phyloP scores from a whole-genome alignment of 352 stramenopile species.

The Globisporangium takayamanum region DNA sequence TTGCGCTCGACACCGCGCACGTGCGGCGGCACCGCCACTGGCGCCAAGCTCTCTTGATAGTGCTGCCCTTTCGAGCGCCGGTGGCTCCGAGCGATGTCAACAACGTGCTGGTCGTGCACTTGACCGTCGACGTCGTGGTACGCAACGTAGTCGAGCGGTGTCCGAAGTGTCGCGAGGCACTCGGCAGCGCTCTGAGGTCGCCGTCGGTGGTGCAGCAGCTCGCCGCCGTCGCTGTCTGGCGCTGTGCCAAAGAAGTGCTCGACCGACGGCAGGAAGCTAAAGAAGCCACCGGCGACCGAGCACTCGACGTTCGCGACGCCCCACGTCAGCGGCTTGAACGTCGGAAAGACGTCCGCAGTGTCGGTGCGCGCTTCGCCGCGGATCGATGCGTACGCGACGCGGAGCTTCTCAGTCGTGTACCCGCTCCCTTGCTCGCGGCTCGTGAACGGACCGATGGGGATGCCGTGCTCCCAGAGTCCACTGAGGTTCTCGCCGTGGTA shows the following conservation, averaged over 20 bases:
- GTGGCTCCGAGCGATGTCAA: background rate
- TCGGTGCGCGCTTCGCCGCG: constrained; percentile 15
- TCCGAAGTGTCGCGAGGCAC: constrained; percentile 13
- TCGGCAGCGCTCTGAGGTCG: constrained; percentile 16
- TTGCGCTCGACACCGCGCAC: background rate
- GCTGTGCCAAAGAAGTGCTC: constrained; percentile 16
- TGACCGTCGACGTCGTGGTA: constrained; percentile 19
- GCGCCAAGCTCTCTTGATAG: constrained; percentile 12
- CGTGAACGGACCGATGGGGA: constrained; percentile 43
- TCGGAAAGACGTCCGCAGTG: constrained; percentile 9
- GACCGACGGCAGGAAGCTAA: constrained; percentile 20
- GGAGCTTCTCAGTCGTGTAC: constrained; percentile 34
- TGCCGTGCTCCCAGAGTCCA: constrained; percentile 37
- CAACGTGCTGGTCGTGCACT: background rate
- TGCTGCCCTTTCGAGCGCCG: constrained; percentile 13
- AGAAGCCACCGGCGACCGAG: constrained; percentile 19
- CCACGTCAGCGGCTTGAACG: constrained; percentile 20
- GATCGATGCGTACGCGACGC: constrained; percentile 31
- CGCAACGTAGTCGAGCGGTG: constrained; percentile 20
- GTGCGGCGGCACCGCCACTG: background rate
- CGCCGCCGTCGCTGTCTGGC: background rate
- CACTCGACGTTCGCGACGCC: constrained; percentile 42
- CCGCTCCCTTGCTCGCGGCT: constrained; percentile 41
- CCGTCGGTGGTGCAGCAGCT: constrained; percentile 1
- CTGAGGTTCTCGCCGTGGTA: constrained; percentile 50